Evolutionary conservation across 441 rosid species (phyloP).

Genomic region (Capsella rubella): DNA sequence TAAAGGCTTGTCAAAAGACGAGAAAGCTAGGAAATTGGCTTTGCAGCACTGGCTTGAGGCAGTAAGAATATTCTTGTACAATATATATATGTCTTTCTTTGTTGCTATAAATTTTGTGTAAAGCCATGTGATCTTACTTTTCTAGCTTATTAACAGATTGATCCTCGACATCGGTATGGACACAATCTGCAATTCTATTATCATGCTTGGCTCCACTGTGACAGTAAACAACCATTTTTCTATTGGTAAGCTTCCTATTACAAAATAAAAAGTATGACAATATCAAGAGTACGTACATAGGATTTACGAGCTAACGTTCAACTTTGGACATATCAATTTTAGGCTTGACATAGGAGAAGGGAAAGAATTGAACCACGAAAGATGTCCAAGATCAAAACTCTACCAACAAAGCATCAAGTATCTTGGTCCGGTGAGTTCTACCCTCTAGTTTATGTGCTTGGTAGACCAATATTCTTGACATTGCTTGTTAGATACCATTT

Average conservation of each 20-base stretch:
- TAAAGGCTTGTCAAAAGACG: constrained; percentile 75
- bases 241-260: constrained; percentile 55
- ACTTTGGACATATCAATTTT: constrained; percentile 29
- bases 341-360: constrained; percentile 84
- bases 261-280: constrained; percentile 19
- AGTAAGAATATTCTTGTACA: constrained; percentile 50
- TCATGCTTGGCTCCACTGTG: constrained; percentile 70
- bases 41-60: constrained; percentile 90
- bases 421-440: constrained; percentile 75
- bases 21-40: constrained; percentile 77
- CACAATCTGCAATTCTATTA: constrained; percentile 80
- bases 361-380: constrained; percentile 58
- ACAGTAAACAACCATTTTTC: constrained; percentile 76
- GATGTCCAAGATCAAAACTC: constrained; percentile 65
- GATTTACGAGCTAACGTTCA: constrained; percentile 20
- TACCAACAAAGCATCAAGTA: constrained; percentile 81
- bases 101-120: constrained; percentile 20
- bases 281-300: constrained; percentile 1
- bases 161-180: constrained; percentile 83
- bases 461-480: constrained; percentile 8
- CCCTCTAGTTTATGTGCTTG: constrained; percentile 21
- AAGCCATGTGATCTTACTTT: constrained; percentile 30
- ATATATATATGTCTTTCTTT: neutral
- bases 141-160: constrained; percentile 56
- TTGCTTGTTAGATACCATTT: neutral